Percentiles rank a stretch among this genome's conserved stretches.
These are phyloP conservation scores for Ascochyta pisi DNA, from an alignment of 2,329 filamentous ascomycete species.

Conservation along the genomic window DNA sequence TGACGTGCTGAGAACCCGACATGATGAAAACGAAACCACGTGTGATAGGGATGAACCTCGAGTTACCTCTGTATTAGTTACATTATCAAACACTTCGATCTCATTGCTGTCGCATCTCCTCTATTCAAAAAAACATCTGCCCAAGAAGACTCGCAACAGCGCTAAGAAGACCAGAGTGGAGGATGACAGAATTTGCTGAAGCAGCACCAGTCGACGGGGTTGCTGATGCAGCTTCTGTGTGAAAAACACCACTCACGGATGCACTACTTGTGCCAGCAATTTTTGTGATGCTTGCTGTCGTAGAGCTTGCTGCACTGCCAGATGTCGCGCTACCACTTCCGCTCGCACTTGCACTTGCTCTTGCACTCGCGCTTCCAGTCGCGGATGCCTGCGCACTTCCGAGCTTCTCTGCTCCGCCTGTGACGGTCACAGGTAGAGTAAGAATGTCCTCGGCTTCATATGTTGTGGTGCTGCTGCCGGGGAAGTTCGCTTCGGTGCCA, in stretches of 20 bases:
- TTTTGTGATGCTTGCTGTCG: slow-evolving; percentile 7
- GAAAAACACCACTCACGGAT: slow-evolving; percentile 2
- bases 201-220: slow-evolving; percentile 17
- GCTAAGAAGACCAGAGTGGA: slow-evolving; percentile 14
- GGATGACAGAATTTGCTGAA: slow-evolving; percentile 5
- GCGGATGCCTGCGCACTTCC: slow-evolving; percentile 11
- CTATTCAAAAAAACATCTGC: too few species aligned
- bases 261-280: background rate
- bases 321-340: background rate
- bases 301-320: slow-evolving; percentile 8
- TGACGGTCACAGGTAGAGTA: slow-evolving; percentile 17
- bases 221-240: slow-evolving; percentile 7
- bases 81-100: too few species aligned
- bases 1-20: slow-evolving; percentile 3
- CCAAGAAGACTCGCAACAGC: slow-evolving; percentile 5
- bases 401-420: slow-evolving; percentile 28
- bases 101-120: too few species aligned
- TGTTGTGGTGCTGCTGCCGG: slow-evolving; percentile 29
- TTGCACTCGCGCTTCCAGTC: slow-evolving; percentile 1
- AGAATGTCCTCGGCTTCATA: slow-evolving; percentile 17
- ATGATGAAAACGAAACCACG: background rate
- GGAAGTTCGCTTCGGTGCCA: slow-evolving; percentile 35
- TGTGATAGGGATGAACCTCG: background rate
- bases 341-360: background rate
- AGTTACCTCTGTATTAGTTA: background rate